phyloP scores from a whole-genome alignment of 140 eudicot genomes.

The Oenanthe javanica region DNA sequence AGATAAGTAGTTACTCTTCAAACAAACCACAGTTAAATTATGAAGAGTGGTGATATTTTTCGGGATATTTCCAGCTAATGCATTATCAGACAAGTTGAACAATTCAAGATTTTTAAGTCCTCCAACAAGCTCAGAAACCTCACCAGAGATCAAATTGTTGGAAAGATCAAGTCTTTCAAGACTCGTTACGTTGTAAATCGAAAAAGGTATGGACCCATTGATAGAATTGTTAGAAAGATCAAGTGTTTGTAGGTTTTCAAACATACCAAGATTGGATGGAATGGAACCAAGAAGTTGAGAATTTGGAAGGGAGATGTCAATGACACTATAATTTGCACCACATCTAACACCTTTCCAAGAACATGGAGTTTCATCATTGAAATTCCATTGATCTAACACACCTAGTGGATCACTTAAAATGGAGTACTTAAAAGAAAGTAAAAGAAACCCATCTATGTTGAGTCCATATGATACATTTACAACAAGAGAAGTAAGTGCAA shows the following conservation, averaged over 20 bases:
- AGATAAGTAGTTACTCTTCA: conserved; percentile 50
- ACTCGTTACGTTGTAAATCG: conserved; percentile 39
- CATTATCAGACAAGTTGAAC: conserved; percentile 61
- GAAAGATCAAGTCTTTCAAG: conserved; percentile 64
- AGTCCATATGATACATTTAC: conserved; percentile 30
- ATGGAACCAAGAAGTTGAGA: conserved; percentile 52
- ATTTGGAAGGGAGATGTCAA: conserved; percentile 50
- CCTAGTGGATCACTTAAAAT: conserved; percentile 57
- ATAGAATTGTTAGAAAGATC: conserved; percentile 77
- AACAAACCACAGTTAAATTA: conserved; percentile 45
- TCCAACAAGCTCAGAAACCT: conserved; percentile 39
- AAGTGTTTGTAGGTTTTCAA: conserved; percentile 38
- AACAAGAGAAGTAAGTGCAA: conserved; percentile 22
- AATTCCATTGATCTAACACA: conserved; percentile 50
- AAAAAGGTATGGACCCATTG: conserved; percentile 69
- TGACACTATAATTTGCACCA: conserved; percentile 37
- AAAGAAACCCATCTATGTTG: conserved; percentile 54
- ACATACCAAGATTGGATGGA: conserved; percentile 63
- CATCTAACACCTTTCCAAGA: conserved; percentile 70
- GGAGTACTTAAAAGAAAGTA: conserved; percentile 64
- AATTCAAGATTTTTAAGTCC: conserved; percentile 29
- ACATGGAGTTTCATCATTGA: conserved; percentile 57
- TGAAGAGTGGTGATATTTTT: conserved; percentile 23
- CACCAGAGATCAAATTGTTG: conserved; percentile 72
- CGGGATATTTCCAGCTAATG: conserved; percentile 55